Evolutionary conservation across 257 asterid genomes (phyloP).

Genomic region (Anisodus acutangulus): DNA sequence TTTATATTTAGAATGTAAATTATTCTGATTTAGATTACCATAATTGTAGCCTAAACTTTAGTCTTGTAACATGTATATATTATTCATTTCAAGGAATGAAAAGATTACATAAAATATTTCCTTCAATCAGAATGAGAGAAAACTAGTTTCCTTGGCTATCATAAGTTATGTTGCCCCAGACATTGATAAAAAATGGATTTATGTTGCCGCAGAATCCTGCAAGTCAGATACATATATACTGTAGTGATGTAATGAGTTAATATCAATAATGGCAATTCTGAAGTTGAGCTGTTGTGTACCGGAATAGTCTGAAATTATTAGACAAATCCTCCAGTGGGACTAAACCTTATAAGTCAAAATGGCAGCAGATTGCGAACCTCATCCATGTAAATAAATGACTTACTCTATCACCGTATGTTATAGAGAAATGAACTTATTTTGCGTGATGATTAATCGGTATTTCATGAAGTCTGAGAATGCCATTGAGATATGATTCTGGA

Average conservation of each 20-base stretch:
- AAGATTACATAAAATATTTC: too few species aligned
- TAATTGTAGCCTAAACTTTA: too few species aligned
- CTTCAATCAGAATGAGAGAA: not conserved
- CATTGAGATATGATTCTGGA: not conserved
- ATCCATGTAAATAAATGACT: not conserved
- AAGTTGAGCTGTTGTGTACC: not conserved
- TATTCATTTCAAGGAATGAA: too few species aligned
- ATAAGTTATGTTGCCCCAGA: not conserved
- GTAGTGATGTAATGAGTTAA: not conserved
- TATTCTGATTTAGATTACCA: too few species aligned
- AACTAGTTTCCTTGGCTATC: not conserved
- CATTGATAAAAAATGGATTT: not conserved
- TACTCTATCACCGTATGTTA: not conserved
- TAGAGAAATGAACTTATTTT: slow-evolving; percentile 4
- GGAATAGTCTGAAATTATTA: not conserved
- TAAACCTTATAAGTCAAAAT: not conserved
- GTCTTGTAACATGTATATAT: too few species aligned
- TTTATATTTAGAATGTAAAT: too few species aligned
- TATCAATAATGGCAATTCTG: not conserved
- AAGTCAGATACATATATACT: not conserved
- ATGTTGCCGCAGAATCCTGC: not conserved
- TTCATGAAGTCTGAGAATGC: not conserved
- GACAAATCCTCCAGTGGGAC: not conserved
- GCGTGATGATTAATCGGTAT: not conserved
- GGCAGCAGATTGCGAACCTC: not conserved